phyloP scores from a whole-genome alignment of 164 flowering plant genomes.

The Liriodendron chinense region DNA sequence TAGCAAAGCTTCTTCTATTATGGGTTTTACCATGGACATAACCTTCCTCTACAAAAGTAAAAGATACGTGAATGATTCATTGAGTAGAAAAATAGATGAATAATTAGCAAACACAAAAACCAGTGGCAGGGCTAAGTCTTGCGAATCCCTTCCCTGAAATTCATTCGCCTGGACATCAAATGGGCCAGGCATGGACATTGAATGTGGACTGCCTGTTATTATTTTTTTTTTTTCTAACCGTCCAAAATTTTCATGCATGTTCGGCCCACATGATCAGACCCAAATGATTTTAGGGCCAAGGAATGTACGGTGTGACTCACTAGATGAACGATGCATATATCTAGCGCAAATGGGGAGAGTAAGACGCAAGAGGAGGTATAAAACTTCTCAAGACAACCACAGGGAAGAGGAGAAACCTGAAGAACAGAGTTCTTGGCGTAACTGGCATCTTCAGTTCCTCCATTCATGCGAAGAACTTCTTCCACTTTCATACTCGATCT shows the following conservation, averaged over 20 bases:
- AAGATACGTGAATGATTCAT: background rate
- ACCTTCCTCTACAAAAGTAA: constrained; percentile 36
- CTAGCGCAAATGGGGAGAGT: background rate
- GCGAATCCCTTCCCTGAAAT: no score
- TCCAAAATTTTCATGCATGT: no score
- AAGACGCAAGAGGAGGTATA: background rate
- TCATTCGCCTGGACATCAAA: no score
- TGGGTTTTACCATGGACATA: constrained; percentile 34
- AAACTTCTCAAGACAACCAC: background rate
- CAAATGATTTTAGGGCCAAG: no score
- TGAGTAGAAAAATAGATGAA: background rate
- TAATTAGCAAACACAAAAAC: no score
- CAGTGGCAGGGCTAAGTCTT: no score
- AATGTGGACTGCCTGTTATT: no score
- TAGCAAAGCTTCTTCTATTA: constrained; percentile 36
- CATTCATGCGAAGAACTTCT: background rate
- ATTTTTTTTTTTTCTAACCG: no score
- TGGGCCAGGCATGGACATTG: no score
- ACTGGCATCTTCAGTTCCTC: background rate
- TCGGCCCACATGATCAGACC: no score
- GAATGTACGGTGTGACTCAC: no score
- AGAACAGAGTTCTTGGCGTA: background rate
- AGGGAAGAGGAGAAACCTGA: background rate
- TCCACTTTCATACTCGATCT: background rate
- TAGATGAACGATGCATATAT: no score